Evolutionary conservation across 768 basidiomycete species (phyloP).

Genomic region (Mycena albidolilacea): DNA sequence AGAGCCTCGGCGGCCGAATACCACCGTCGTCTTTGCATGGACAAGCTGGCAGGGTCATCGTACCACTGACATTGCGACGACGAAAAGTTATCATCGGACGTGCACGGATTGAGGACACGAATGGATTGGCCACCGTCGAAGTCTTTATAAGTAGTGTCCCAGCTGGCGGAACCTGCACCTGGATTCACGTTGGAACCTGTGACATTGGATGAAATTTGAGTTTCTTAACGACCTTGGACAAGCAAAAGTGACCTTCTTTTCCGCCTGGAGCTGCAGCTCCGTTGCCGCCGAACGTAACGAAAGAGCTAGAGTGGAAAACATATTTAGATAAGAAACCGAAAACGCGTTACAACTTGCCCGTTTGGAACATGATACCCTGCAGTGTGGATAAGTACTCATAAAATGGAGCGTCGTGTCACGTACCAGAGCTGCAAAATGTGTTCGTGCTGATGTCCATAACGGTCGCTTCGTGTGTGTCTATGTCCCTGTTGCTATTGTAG

Average conservation of each 20-base stretch:
- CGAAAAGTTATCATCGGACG: slow-evolving; percentile 59
- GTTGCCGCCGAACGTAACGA: slow-evolving; percentile 83
- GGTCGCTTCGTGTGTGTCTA: slow-evolving; percentile 69
- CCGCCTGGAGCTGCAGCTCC: slow-evolving; percentile 79
- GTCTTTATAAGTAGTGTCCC: slow-evolving; percentile 79
- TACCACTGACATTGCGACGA: slow-evolving; percentile 77
- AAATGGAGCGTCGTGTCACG: neutral
- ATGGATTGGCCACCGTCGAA: slow-evolving; percentile 86
- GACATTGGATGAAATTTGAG: too few relatives aligned
- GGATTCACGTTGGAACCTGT: slow-evolving; percentile 59
- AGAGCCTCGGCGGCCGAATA: slow-evolving; percentile 84
- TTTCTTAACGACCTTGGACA: too few relatives aligned
- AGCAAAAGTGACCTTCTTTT: slow-evolving; percentile 41
- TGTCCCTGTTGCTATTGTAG: slow-evolving; percentile 64
- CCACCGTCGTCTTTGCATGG: slow-evolving; percentile 81
- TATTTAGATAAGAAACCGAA: neutral
- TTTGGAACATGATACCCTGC: slow-evolving; percentile 73
- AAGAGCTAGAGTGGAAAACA: slow-evolving; percentile 59
- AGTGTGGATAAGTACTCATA: neutral
- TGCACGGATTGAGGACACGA: slow-evolving; percentile 87
- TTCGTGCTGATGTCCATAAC: slow-evolving; percentile 84
- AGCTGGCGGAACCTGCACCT: slow-evolving; percentile 62
- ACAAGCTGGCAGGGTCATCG: slow-evolving; percentile 69
- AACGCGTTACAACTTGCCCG: slow-evolving; percentile 41
- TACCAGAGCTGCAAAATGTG: slow-evolving; percentile 73